Evolutionary conservation across 257 asterid species (phyloP), one percentile per base, ranked within the genome.

Genomic region (Solanum pinnatisectum): DNA sequence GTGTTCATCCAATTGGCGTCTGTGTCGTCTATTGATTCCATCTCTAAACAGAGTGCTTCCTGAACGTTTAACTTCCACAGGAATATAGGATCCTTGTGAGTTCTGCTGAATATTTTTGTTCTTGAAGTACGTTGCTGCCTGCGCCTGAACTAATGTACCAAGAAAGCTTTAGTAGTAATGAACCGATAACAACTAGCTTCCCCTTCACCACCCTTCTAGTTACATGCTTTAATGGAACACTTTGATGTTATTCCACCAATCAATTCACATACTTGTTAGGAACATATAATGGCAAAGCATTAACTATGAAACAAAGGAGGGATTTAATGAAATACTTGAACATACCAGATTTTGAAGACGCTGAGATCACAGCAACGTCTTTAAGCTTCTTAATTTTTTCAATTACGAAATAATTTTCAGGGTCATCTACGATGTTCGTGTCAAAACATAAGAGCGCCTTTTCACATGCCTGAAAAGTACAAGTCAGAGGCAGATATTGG

Each of bases 261-360:
- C 70, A 49, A 10, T 30, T 10, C 85, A 82, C 36, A 2, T 49
- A 5, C 32, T 30, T 82, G 70, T 10, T n/a, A 49, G 37, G 70
- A 52, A 32, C 32, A 46, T 30, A 82, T 6, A 81, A 30, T 12
- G 44, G 52, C 83, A 37, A 25, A 22, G 20, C 42, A 20, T 46
- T 16, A 82, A 49, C 40, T 30, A 82, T 49, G 85, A 82, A 70
- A 88, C 14, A n/a, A 18, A 88, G 42, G 79, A 68, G 4, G 63
- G 60, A 30, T 42, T 18, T 46, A 42, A 85, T 23, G 27, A 59
- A 25, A 79, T 22, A 77, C 44, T 12, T 63, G 23, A 36, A 82
- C 83, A 67, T 94, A 96, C 99, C 96, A 87, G 98, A 94, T 87
- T 83, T 91, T 68, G 98, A 91, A 86, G 97, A 92, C 56, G 92